A percentile compares a stretch with the other conserved stretches of the same genome.
Evolutionary conservation across 352 stramenopile genomes (phyloP).

Genomic region (Pelagophyceae sp.): DNA sequence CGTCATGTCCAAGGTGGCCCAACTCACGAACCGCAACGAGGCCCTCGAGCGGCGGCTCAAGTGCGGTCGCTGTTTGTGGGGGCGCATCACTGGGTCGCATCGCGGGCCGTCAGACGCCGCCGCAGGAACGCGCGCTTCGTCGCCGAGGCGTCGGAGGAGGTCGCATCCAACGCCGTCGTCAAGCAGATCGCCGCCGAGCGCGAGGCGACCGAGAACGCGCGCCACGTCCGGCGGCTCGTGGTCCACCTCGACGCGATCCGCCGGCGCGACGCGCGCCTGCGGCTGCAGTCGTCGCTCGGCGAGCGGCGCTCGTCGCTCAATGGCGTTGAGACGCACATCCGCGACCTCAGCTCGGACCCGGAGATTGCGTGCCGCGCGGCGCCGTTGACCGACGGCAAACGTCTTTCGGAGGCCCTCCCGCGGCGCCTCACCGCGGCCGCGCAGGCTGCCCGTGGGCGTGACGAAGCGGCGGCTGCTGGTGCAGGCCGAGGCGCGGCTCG

Average conservation of each 20-base stretch:
- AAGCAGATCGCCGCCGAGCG: background rate
- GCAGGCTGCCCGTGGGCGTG: background rate
- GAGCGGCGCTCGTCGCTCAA: background rate
- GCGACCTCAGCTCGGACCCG: background rate
- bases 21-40: background rate
- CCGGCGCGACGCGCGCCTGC: background rate
- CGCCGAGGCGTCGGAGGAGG: background rate
- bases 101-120: too few relatives aligned
- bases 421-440: too few relatives aligned
- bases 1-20: background rate
- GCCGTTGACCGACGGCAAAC: too few relatives aligned
- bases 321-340: background rate
- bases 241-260: slow-evolving; percentile 2
- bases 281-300: background rate
- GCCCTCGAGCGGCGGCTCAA: background rate
- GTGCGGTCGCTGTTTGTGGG: too few relatives aligned
- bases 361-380: too few relatives aligned
- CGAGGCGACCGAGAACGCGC: background rate
- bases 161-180: slow-evolving; percentile 5
- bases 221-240: background rate
- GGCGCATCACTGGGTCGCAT: too few relatives aligned
- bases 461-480: background rate
- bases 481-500: background rate
- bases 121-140: slow-evolving; percentile 11
- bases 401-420: too few relatives aligned